Base-by-base conservation (phyloP, 108 stramenopile genomes). In the Nitzschia putrida region DNA sequence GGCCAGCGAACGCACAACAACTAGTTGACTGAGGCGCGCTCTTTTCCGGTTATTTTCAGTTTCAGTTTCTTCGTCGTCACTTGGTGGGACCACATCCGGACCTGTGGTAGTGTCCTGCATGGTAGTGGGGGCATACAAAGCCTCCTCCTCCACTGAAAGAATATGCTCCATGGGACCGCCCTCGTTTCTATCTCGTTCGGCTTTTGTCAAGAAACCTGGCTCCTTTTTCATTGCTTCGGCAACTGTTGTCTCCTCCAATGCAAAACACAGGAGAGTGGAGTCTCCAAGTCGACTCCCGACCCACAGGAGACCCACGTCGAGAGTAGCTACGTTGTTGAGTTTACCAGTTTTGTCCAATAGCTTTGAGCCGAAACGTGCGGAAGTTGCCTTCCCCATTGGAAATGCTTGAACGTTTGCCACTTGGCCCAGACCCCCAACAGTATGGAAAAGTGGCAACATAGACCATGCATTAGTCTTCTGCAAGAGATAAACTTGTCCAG, bases 221-320 rank as follows among this genome's bases (percentile, higher is more conserved):
- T 66, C 56, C 38, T 53, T 66, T 76, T 79, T 58, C 22, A 76
- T 67, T 11, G 79, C 66, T 10, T 68, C 70, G 40, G 51, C 64
- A 14, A 74, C 60, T 14, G 75, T 55, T 14, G 41, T 59, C 40
- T 61, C 69, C 34, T 83, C 88, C 53, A 88, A 55, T 14, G 83
- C 80, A 78, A 81, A 91, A n/a, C 85, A 83, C 20, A 94, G 74
- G 22, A 94, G 68, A 43, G 85, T 80, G 18, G 88, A 90, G 73
- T 94, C 89, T 58, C 93, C 93, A 60, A 91, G 57, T 54, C 93
- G 85, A 58, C 90, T 91, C 43, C 88, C 93, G 8, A 85, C 82
- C 60, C 91, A 88, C 14, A 94, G 26, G 12, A 94, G 43, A 0
- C 93, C 93, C 39, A 81, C 72, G 21, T 82, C 59, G 3, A 49